These are phyloP conservation scores for Zygotorulaspora mrakii DNA, from an alignment of 1,139 yeast species.

Conservation along the genomic window DNA sequence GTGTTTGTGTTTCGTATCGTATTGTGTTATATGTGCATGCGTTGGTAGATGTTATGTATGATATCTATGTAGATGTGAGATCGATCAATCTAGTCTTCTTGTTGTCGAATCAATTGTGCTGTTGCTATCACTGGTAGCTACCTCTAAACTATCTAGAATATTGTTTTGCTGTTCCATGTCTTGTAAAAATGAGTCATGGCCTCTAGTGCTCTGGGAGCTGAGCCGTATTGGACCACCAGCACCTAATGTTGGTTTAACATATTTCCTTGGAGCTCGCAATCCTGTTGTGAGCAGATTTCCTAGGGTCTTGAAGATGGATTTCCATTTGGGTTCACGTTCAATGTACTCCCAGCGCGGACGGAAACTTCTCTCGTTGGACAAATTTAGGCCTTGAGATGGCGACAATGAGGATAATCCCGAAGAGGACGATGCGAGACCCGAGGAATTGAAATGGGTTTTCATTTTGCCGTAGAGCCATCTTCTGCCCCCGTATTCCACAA, in stretches of 20 bases:
- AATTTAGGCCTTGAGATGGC: constrained; percentile 1
- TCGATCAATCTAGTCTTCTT: constrained; percentile 1
- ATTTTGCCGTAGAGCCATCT: constrained; percentile 27
- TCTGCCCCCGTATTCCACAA: constrained; percentile 38
- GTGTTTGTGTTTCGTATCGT: too few species aligned
- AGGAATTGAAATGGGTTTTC: constrained; percentile 7
- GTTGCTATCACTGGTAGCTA: constrained; percentile 15
- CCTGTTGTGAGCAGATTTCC: constrained; percentile 1
- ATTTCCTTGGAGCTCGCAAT: constrained; percentile 1
- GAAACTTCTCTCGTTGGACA: constrained; percentile 2
- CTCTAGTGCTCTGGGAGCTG: constrained; percentile 7
- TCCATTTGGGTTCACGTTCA: constrained; percentile 22
- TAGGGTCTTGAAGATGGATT: constrained; percentile 13
- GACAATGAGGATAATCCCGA: not conserved
- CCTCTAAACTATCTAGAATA: constrained; percentile 32
- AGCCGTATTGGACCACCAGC: constrained; percentile 13
- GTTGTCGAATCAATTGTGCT: constrained; percentile 3
- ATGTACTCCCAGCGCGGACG: constrained; percentile 27
- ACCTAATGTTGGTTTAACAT: constrained; percentile 2
- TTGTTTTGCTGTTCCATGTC: constrained; percentile 36
- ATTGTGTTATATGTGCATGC: not conserved
- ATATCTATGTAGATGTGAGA: too few species aligned
- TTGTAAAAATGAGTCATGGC: constrained; percentile 23
- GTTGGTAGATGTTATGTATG: not conserved
- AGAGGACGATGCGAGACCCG: not conserved